These are phyloP conservation scores for Annulohypoxylon stygium DNA, from an alignment of 495 filamentous ascomycete species.

Conservation along the genomic window DNA sequence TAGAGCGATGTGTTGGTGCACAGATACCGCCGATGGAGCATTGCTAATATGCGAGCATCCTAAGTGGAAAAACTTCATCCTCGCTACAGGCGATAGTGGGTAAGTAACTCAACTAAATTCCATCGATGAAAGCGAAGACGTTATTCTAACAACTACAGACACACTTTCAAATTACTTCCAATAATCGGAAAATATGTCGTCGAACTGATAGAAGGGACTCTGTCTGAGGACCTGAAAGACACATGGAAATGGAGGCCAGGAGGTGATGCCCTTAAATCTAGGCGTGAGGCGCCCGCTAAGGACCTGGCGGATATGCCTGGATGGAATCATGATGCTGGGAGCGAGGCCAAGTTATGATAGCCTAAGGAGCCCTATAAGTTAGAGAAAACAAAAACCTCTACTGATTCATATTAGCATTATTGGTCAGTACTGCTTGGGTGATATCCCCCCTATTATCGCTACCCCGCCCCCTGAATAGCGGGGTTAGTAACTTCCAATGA, in stretches of 20 bases:
- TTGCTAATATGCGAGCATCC: conserved; percentile 48
- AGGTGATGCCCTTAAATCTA: conserved; percentile 44
- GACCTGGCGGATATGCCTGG: conserved; percentile 48
- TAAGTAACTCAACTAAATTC: conserved; percentile 4
- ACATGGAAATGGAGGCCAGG: conserved; percentile 47
- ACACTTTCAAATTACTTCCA: conserved; percentile 46
- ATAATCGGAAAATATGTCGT: conserved; percentile 47
- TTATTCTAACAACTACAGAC: conserved; percentile 30
- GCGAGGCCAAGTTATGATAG: conserved; percentile 4
- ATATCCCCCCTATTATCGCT: no score
- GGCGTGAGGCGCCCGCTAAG: conserved; percentile 40
- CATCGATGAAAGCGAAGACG: neutral
- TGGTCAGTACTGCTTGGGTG: no score
- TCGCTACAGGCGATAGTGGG: conserved; percentile 49
- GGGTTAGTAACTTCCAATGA: no score
- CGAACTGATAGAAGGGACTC: conserved; percentile 44
- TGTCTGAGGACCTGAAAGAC: conserved; percentile 40
- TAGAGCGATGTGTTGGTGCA: conserved; percentile 69
- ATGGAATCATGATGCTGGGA: conserved; percentile 42
- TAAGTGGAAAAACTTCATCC: conserved; percentile 48
- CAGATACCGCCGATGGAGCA: conserved; percentile 65
- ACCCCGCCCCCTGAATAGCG: no score
- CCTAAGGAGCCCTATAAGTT: neutral
- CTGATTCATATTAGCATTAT: no score
- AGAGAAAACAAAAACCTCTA: no score